These are phyloP conservation scores for Yamadazyma akitaensis DNA, from an alignment of 805 yeast genomes.

Conservation along the genomic window DNA sequence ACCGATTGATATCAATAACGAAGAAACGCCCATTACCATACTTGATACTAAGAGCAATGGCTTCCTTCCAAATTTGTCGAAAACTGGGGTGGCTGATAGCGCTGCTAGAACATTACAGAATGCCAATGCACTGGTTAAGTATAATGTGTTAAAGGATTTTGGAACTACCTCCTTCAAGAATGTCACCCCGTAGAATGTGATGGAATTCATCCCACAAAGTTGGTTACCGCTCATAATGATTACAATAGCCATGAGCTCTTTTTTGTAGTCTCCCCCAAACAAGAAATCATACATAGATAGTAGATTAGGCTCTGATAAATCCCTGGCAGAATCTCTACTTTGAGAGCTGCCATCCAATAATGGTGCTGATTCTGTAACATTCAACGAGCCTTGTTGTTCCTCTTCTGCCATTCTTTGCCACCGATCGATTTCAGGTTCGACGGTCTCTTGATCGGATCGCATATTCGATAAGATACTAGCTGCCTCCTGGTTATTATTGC, in stretches of 20 bases:
- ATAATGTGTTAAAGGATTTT: slow-evolving; percentile 21
- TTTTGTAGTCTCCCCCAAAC: slow-evolving; percentile 16
- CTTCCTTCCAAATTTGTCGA: slow-evolving; percentile 73
- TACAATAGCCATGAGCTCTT: slow-evolving; percentile 27
- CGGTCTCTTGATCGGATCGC: slow-evolving; percentile 29
- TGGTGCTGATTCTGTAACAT: slow-evolving; percentile 8
- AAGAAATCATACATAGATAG: slow-evolving; percentile 17
- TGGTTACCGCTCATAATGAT: slow-evolving; percentile 39
- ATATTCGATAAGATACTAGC: slow-evolving; percentile 23
- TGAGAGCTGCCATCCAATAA: slow-evolving; percentile 9
- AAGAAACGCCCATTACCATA: slow-evolving; percentile 20
- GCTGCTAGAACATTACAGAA: slow-evolving; percentile 70
- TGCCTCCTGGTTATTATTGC: slow-evolving; percentile 28
- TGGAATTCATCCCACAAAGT: slow-evolving; percentile 79
- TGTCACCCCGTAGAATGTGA: slow-evolving; percentile 86
- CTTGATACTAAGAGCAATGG: slow-evolving; percentile 28
- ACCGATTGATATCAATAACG: slow-evolving; percentile 27
- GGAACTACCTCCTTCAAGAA: slow-evolving; percentile 70
- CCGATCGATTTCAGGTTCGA: slow-evolving; percentile 33
- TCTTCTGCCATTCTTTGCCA: slow-evolving; percentile 27
- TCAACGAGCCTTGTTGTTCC: neutral
- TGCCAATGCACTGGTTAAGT: slow-evolving; percentile 70
- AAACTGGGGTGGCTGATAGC: slow-evolving; percentile 59
- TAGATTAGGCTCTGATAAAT: slow-evolving; percentile 29
- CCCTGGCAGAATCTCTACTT: slow-evolving; percentile 12